phyloP scores from a whole-genome alignment of 163 green algal genomes.

The Scenedesmus sp. region DNA sequence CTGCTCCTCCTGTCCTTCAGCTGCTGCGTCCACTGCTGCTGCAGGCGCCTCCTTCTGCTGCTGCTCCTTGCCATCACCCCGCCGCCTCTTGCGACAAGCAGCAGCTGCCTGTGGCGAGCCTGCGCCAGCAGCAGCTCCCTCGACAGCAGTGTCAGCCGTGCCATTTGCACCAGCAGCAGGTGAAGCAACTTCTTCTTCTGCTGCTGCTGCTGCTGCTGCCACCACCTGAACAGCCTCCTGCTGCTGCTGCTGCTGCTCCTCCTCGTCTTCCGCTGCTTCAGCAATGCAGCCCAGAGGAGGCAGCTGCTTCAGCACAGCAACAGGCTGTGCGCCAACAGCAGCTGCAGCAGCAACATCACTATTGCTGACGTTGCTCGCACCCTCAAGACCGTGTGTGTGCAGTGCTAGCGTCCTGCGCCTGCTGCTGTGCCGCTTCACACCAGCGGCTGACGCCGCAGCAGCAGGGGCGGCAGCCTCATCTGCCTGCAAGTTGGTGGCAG shows the following conservation, averaged over 20 bases:
- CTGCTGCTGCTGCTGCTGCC: neutral
- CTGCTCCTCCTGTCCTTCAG: neutral
- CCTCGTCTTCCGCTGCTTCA: neutral
- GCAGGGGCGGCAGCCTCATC: neutral
- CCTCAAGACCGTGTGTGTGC: neutral
- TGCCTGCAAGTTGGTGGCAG: too few relatives aligned
- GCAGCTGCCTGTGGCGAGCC: neutral
- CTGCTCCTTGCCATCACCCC: neutral
- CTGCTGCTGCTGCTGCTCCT: neutral
- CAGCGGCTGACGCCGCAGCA: neutral
- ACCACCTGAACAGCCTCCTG: neutral
- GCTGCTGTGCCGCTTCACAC: neutral
- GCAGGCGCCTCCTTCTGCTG: neutral
- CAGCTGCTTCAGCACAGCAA: neutral
- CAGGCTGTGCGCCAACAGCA: neutral
- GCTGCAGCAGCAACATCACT: slow-evolving; percentile 6
- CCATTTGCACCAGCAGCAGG: neutral
- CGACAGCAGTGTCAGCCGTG: neutral
- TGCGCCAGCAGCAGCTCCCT: neutral
- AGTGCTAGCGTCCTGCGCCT: neutral
- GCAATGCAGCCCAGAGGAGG: neutral
- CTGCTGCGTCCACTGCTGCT: neutral
- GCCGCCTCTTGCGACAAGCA: neutral
- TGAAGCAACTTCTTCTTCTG: neutral
- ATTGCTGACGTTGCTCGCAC: neutral